Percentiles rank a stretch among this genome's conserved stretches.
Conservation (phyloP, 192 early-diverging fungal genomes). For the Gigaspora rosea region DNA sequence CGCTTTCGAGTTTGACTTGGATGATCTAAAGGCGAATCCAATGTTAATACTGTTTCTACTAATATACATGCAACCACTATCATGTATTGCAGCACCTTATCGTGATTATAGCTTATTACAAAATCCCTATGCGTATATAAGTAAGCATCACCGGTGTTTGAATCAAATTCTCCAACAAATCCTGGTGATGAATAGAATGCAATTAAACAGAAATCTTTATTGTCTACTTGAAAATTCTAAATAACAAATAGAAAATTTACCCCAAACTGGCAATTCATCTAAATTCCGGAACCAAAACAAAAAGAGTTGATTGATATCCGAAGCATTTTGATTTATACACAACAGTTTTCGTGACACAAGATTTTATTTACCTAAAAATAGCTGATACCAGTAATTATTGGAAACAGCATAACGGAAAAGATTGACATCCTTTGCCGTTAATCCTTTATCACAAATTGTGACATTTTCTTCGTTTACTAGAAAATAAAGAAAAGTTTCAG, state of each 20-base stretch:
- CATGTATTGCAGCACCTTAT: constrained; percentile 41
- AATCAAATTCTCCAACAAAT: constrained; percentile 49
- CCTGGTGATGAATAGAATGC: constrained; percentile 21
- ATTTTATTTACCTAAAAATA: constrained; percentile 51
- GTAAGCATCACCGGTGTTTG: constrained; percentile 34
- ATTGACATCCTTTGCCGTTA: constrained; percentile 51
- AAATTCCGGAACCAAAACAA: neutral
- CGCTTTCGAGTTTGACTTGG: constrained; percentile 46
- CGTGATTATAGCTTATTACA: constrained; percentile 61
- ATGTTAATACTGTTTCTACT: neutral
- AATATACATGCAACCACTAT: neutral
- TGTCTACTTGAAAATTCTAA: no score
- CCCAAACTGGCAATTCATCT: constrained; percentile 64
- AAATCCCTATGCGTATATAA: constrained; percentile 68
- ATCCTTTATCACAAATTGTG: constrained; percentile 51
- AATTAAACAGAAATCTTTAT: neutral
- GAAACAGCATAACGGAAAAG: constrained; percentile 65
- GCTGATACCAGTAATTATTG: constrained; percentile 69
- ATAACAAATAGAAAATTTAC: constrained; percentile 11
- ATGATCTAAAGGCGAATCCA: constrained; percentile 47
- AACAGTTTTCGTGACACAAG: no score
- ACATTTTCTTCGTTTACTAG: constrained; percentile 39
- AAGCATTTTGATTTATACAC: no score
- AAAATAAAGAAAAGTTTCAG: neutral
- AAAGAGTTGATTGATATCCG: no score